Base-by-base conservation (phyloP, 179 eudicot genomes). In the Silene noctiflora region DNA sequence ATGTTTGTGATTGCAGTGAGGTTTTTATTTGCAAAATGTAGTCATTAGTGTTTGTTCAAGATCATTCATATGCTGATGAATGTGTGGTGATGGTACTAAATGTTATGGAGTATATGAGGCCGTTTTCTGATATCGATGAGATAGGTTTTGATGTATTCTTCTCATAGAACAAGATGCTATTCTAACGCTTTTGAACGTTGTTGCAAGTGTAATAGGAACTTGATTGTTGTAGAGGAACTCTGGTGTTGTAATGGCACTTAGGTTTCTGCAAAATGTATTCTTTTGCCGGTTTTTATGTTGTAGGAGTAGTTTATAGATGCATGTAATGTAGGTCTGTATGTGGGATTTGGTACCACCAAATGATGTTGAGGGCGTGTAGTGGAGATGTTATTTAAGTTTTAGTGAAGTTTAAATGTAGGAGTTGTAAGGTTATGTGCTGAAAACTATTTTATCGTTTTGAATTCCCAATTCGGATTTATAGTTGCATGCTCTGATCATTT, bases 401-500 rank as follows among this genome's bases (percentile, higher is more conserved):
- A 27, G 21, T 44, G 39, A 31, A 27, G 48, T 31, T 67, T 58
- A 29, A 58, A 3, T 6, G 1, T 76, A 31, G 21, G 46, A 69
- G 14, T 67, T 1, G 11, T 24, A 3, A 24, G 69, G 20, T 65
- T 65, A 13, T 65, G 42, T 65, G 42, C 16, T 39, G 27, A 67
- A 51, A 51, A 19, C n/a, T 71, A 13, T 55, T 31, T 12, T 73
- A 25, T 35, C 4, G 19, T 17, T 55, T 27, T 8, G 60, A 6
- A 1, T 72, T 42, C 0, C 16, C 31, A n/a, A 17, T 77, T 72
- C 64, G 25, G 61, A 63, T 60, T 51, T 1, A 42, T 35, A 22
- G 0, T 44, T 73, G 17, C 39, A 35, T 72, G 19, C 27, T 31
- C 66, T 83, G 80, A 60, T 22, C 4, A 51, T 6, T 24, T 80